These are phyloP conservation scores for Setomelanomma holmii DNA, from an alignment of 2,329 filamentous ascomycete genomes.

Conservation along the genomic window DNA sequence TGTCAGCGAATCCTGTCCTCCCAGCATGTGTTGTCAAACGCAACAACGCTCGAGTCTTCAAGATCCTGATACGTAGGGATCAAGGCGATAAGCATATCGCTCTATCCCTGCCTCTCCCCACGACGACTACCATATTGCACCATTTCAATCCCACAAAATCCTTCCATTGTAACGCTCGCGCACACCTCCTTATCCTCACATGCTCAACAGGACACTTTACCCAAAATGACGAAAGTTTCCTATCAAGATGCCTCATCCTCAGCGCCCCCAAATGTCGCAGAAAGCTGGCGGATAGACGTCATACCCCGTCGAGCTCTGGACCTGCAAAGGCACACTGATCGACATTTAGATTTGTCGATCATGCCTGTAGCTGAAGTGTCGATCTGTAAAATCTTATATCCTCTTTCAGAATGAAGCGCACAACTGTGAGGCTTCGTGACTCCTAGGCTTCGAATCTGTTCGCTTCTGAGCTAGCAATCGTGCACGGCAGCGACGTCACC, in stretches of 20 bases:
- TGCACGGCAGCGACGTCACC: constrained; percentile 9
- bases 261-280: constrained; percentile 5
- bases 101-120: constrained; percentile 23
- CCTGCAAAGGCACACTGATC: constrained; percentile 23
- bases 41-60: constrained; percentile 5
- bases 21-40: not conserved
- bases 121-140: constrained; percentile 7
- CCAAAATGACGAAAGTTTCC: constrained; percentile 11
- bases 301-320: constrained; percentile 23
- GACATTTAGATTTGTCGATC: constrained; percentile 22
- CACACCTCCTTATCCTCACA: constrained; percentile 6
- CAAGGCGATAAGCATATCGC: constrained; percentile 20
- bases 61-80: not conserved
- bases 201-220: not conserved
- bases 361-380: constrained; percentile 5
- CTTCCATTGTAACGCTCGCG: not conserved
- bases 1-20: not conserved
- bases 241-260: constrained; percentile 6
- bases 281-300: constrained; percentile 19
- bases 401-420: constrained; percentile 1
- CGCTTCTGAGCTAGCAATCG: constrained; percentile 5
- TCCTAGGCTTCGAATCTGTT: constrained; percentile 9
- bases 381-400: constrained; percentile 8
- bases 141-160: constrained; percentile 2
- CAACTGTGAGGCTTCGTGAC: constrained; percentile 20